A percentile compares a stretch with the other conserved stretches of the same genome.
These are phyloP conservation scores for Malbranchea cinnamomea DNA, from an alignment of 2,329 filamentous ascomycete genomes.

Conservation along the genomic window DNA sequence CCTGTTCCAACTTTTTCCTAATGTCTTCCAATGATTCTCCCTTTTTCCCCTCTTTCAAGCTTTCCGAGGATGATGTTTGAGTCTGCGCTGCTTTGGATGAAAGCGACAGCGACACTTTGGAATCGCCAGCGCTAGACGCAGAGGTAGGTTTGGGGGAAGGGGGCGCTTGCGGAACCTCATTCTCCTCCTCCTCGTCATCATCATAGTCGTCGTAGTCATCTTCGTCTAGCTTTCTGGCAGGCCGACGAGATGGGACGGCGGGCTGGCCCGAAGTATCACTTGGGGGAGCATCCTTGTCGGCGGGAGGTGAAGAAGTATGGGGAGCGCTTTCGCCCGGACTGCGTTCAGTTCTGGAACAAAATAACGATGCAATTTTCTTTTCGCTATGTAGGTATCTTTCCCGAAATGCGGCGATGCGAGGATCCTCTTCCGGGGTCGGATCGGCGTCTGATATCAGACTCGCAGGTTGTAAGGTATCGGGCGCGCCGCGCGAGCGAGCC, in stretches of 20 bases:
- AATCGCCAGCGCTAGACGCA: slow-evolving; percentile 37
- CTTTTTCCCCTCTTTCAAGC: slow-evolving; percentile 39
- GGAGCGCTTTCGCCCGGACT: slow-evolving; percentile 25
- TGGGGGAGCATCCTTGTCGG: slow-evolving; percentile 27
- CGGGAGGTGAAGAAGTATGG: slow-evolving; percentile 32
- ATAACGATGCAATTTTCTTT: slow-evolving; percentile 61
- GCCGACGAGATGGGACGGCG: slow-evolving; percentile 36
- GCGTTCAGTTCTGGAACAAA: slow-evolving; percentile 40
- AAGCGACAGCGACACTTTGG: slow-evolving; percentile 48
- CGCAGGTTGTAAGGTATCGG: slow-evolving; percentile 32
- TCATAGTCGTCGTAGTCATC: slow-evolving; percentile 59
- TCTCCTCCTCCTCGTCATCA: slow-evolving; percentile 44
- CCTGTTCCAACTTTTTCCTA: slow-evolving; percentile 83
- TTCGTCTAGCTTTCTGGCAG: slow-evolving; percentile 62
- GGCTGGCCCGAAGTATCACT: slow-evolving; percentile 32
- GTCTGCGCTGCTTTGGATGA: slow-evolving; percentile 54
- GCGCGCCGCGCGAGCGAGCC: slow-evolving; percentile 28
- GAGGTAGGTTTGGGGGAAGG: slow-evolving; percentile 39
- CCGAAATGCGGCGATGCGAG: slow-evolving; percentile 56
- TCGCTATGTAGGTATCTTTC: slow-evolving; percentile 66
- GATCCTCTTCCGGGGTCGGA: slow-evolving; percentile 49
- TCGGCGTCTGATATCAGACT: slow-evolving; percentile 36
- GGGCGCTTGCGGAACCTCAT: slow-evolving; percentile 25
- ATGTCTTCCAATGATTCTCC: slow-evolving; percentile 73
- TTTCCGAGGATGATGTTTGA: slow-evolving; percentile 47